phyloP scores from a whole-genome alignment of 2,329 filamentous ascomycete genomes.

The Epichloe elymi region DNA sequence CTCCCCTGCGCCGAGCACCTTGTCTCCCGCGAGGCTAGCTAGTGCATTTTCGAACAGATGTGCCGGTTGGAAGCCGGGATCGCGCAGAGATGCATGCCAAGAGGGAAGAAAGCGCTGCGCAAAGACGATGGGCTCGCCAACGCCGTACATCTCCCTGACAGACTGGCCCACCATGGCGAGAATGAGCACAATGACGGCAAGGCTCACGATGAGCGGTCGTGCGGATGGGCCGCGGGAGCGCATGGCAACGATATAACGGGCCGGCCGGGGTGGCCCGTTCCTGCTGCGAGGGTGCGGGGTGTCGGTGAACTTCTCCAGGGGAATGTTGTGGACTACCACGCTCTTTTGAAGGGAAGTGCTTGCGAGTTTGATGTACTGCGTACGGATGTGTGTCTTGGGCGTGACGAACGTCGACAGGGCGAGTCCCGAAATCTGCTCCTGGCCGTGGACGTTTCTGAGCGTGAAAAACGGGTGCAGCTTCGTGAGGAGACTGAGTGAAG shows the following conservation, averaged over 20 bases:
- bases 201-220: constrained; percentile 36
- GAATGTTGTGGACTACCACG: constrained; percentile 66
- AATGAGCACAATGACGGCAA: constrained; percentile 43
- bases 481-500: constrained; percentile 34
- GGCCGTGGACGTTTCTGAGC: constrained; percentile 39
- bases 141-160: constrained; percentile 49
- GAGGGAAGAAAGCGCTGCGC: constrained; percentile 41
- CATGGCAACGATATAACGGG: constrained; percentile 58
- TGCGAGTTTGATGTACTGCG: constrained; percentile 52
- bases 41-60: constrained; percentile 19
- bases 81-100: constrained; percentile 22
- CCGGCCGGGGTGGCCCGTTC: constrained; percentile 30
- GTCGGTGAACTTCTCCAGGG: constrained; percentile 39
- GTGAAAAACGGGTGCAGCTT: constrained; percentile 40
- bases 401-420: constrained; percentile 44
- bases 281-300: constrained; percentile 19
- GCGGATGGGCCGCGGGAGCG: constrained; percentile 40
- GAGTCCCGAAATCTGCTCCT: constrained; percentile 44
- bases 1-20: constrained; percentile 20
- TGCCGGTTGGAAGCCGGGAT: constrained; percentile 13
- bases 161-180: constrained; percentile 50
- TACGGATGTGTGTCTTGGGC: constrained; percentile 30
- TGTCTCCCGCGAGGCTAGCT: constrained; percentile 24
- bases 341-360: constrained; percentile 72
- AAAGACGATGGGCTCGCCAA: constrained; percentile 42